Percentiles rank a stretch among this genome's conserved stretches.
phyloP scores from a whole-genome alignment of 306 rosid species.

The Neltuma alba region DNA sequence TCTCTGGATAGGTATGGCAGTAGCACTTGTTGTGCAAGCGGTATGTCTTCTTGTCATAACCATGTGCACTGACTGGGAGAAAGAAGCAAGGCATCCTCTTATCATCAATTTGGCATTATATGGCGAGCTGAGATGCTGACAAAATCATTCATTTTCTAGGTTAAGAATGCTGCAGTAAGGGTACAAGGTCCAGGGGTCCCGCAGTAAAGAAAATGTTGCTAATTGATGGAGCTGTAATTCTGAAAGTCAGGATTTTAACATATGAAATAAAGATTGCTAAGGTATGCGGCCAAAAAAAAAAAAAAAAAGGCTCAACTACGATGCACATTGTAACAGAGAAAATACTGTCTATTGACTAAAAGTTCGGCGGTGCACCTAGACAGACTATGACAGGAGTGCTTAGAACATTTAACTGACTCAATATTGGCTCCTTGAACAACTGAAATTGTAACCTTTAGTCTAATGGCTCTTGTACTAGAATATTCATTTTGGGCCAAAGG shows the following conservation, averaged over 20 bases:
- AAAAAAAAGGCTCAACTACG: too few relatives aligned
- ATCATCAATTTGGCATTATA: background rate
- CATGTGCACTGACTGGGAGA: constrained; percentile 45
- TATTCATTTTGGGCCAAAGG: too few relatives aligned
- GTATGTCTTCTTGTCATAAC: constrained; percentile 36
- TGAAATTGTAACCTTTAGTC: too few relatives aligned
- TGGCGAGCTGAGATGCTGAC: background rate
- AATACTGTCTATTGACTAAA: too few relatives aligned
- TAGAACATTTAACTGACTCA: too few relatives aligned
- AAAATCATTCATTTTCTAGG: constrained; percentile 31
- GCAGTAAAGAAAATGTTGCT: constrained; percentile 7
- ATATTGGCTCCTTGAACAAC: too few relatives aligned
- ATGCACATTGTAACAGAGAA: too few relatives aligned
- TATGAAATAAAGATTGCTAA: background rate
- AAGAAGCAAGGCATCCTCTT: constrained; percentile 38
- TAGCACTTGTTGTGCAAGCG: constrained; percentile 42
- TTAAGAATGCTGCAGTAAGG: constrained; percentile 41
- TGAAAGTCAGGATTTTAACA: background rate
- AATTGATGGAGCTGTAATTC: background rate
- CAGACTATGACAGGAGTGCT: too few relatives aligned
- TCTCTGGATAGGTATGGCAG: constrained; percentile 46
- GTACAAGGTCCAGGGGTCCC: constrained; percentile 8
- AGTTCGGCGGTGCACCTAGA: too few relatives aligned
- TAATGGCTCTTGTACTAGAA: too few relatives aligned
- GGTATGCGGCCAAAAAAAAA: background rate